Percentiles rank a stretch among this genome's conserved stretches.
phyloP scores from a whole-genome alignment of 805 yeast species.

The Nakazawaea holstii region DNA sequence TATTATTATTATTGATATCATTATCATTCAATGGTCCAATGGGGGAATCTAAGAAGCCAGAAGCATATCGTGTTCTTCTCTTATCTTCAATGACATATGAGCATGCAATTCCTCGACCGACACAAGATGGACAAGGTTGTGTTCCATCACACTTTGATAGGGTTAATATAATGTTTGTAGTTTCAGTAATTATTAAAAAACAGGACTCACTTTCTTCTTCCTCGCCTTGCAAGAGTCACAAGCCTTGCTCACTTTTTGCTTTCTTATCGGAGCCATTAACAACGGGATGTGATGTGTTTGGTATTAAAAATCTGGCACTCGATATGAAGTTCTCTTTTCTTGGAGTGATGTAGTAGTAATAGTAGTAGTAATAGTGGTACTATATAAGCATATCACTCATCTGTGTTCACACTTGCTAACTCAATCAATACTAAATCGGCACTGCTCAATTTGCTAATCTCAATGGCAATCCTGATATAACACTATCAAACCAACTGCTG shows the following conservation, averaged over 20 bases:
- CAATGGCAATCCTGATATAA: too few species aligned
- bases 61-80: slow-evolving; percentile 12
- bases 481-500: too few species aligned
- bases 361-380: too few species aligned
- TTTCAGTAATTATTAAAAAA: background rate
- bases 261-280: slow-evolving; percentile 8
- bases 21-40: background rate
- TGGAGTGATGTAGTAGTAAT: too few species aligned
- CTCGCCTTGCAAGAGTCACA: slow-evolving; percentile 41
- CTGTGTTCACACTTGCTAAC: too few species aligned
- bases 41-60: background rate
- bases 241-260: slow-evolving; percentile 41
- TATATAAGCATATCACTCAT: background rate
- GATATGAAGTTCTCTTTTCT: too few species aligned
- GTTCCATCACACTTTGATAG: slow-evolving; percentile 17
- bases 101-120: slow-evolving; percentile 24
- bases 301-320: too few species aligned
- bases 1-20: background rate
- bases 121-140: slow-evolving; percentile 30
- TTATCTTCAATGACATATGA: slow-evolving; percentile 22
- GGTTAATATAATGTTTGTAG: slow-evolving; percentile 8
- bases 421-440: too few species aligned
- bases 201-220: slow-evolving; percentile 21
- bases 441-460: too few species aligned
- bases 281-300: too few species aligned